A percentile compares a stretch with the other conserved stretches of the same genome.
Evolutionary conservation across 139 green algal species (phyloP).

Genomic region (Auxenochlorella pyrenoidosa): DNA sequence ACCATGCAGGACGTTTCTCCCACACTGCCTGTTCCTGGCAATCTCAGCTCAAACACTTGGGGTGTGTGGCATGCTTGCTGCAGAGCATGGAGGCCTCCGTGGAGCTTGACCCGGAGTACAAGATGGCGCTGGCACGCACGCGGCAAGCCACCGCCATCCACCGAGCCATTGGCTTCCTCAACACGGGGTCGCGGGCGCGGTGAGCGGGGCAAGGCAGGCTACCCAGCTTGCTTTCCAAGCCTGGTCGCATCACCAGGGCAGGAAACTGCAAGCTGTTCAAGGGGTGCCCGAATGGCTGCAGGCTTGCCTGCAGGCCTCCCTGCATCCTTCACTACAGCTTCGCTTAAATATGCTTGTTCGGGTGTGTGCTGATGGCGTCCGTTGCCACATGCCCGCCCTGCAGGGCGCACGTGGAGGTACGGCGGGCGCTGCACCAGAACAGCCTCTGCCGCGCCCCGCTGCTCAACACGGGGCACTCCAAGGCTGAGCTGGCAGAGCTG

Average conservation of each 20-base stretch:
- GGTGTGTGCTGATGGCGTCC: neutral
- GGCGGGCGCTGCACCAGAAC: conserved; percentile 75
- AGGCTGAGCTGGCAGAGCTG: conserved; percentile 53
- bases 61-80: no score
- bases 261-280: no score
- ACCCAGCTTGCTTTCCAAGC: no score
- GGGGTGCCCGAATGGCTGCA: no score
- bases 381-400: neutral
- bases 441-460: conserved; percentile 69
- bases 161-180: conserved; percentile 71
- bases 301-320: neutral
- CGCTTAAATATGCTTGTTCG: neutral
- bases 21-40: no score
- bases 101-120: conserved; percentile 54
- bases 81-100: neutral
- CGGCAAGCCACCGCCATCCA: conserved; percentile 72
- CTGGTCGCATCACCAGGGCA: no score
- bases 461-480: conserved; percentile 52
- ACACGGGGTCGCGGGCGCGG: conserved; percentile 59
- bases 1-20: no score
- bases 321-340: neutral
- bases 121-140: conserved; percentile 72
- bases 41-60: no score
- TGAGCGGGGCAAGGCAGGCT: conserved; percentile 3
- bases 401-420: conserved; percentile 79